Percentiles rank a stretch among this genome's conserved stretches.
These are phyloP conservation scores for Epichloe amarillans DNA, from an alignment of 2,329 filamentous ascomycete genomes.

Conservation along the genomic window DNA sequence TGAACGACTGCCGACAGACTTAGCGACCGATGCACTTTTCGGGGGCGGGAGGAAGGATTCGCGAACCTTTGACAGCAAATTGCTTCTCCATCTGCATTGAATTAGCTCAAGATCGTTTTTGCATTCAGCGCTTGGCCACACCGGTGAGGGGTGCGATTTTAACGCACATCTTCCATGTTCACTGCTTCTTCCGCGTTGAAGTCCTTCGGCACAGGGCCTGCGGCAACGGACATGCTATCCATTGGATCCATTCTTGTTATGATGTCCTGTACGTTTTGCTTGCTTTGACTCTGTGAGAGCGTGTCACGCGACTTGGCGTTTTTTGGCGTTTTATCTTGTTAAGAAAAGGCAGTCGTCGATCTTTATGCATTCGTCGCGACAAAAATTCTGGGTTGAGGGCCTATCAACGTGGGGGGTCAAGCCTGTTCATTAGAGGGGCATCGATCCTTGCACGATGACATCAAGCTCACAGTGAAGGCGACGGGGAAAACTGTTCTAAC, in stretches of 20 bases:
- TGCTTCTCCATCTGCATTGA: conserved; percentile 81
- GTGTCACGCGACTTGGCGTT: background rate
- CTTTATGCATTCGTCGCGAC: background rate
- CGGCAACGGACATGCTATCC: conserved; percentile 20
- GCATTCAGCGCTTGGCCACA: background rate
- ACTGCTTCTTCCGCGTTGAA: conserved; percentile 45
- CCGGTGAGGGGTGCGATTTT: background rate
- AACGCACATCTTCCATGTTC: conserved; percentile 43
- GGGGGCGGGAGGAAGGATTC: background rate
- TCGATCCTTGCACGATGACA: background rate
- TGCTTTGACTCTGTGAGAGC: background rate
- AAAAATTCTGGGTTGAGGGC: background rate
- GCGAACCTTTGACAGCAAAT: conserved; percentile 83
- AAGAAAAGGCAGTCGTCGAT: background rate
- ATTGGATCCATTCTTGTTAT: conserved; percentile 24
- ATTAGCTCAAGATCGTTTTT: background rate
- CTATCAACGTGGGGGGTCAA: background rate
- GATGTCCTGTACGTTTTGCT: background rate
- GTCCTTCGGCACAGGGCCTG: conserved; percentile 33
- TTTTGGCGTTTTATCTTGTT: too few relatives aligned
- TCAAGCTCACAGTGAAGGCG: background rate
- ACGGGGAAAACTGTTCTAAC: background rate
- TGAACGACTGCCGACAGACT: conserved; percentile 50
- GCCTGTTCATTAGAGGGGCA: background rate
- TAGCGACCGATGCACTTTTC: background rate